Evolutionary conservation across 2,329 filamentous ascomycete genomes (phyloP), one percentile per base, ranked within the genome.

Genomic region (Venturia aucupariae): DNA sequence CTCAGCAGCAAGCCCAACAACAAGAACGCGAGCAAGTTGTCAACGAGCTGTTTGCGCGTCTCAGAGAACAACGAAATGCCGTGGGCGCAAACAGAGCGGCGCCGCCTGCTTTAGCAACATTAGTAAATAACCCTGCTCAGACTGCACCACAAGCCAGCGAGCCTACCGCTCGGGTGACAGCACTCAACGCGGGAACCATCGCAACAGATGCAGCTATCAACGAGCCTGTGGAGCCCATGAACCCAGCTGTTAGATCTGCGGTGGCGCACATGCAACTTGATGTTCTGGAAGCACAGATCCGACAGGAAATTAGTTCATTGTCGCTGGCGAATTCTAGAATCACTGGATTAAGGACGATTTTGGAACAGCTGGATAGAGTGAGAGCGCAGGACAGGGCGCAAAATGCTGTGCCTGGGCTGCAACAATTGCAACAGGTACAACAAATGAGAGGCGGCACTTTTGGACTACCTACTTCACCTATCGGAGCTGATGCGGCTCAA

Each of bases 161-260:
- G 24, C 38, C n/a, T 22, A 38, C 38, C 7, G 11, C 35, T 27
- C 59, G 41, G 32, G 46, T 44, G 42, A 30, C 62, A 17, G n/a
- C 46, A 38, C 46, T 38, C 35, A 41, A 57, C n/a, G 51, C 51
- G 2, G 46, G 27, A 3, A 32, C 51, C 2, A 51, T 27, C 13
- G 62, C 62, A 19, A 57, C 46, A 27, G n/a, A 38, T 38, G 27
- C 62, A 39, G 42, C 42, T 30, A 62, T 24, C 13, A 46, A 32
- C 10, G 27, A 42, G 24, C 39, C 44, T 19, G 44, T n/a, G 11
- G 60, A 62, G 32, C 22, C 60, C 10, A 54, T 62, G 4, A 11
- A 63, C 22, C 62, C 62, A 63, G 62, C 42, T n/a, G 35, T 63
- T 4, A 35, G 62, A 54, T 63, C 62, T n/a, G 62, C 62, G n/a